Conservation (phyloP, 179 eudicot genomes). For the Corrigiola litoralis region DNA sequence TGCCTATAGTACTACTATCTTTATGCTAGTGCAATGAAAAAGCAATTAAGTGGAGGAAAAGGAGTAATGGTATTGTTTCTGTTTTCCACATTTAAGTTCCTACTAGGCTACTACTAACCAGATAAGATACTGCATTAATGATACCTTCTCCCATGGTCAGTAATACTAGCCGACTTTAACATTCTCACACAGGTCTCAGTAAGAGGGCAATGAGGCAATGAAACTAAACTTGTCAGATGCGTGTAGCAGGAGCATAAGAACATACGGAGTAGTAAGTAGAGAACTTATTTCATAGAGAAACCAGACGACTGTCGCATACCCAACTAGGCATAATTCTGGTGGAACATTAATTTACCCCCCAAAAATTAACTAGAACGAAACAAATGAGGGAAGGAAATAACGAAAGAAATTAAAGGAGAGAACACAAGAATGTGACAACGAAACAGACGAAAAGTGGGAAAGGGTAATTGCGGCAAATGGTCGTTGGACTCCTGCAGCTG, state of each 20-base stretch:
- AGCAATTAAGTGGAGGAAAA: background rate
- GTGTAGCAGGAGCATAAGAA: too few relatives aligned
- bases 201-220: background rate
- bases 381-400: background rate
- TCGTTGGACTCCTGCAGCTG: conserved; percentile 4
- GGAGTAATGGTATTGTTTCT: background rate
- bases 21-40: background rate
- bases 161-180: background rate
- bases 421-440: too few relatives aligned
- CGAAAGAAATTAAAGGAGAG: background rate
- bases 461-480: conserved; percentile 16
- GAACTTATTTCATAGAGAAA: background rate
- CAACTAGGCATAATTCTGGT: background rate
- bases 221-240: background rate
- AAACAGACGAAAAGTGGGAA: background rate
- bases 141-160: background rate
- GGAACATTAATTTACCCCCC: background rate
- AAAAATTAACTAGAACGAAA: background rate
- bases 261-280: too few relatives aligned
- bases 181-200: background rate
- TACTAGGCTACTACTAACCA: too few relatives aligned
- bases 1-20: background rate
- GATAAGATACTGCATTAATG: background rate
- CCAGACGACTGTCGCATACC: background rate
- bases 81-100: background rate